Evolutionary conservation across 768 basidiomycete species (phyloP), one percentile per base, ranked within the genome.

Genomic region (Coprinopsis cinerea): DNA sequence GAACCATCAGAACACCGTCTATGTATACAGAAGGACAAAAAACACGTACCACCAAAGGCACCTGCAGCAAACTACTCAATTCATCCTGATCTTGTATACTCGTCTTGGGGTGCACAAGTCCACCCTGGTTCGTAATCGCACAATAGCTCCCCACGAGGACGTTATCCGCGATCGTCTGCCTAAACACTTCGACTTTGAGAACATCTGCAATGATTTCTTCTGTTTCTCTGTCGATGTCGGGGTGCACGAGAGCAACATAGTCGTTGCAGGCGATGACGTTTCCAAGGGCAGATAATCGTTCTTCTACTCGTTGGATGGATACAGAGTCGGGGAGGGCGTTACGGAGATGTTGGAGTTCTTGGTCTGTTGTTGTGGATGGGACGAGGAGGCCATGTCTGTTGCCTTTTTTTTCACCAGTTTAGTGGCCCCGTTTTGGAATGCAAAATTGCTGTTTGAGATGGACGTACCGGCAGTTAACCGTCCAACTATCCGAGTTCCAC

Each of bases 151-250:
- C 96, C 35, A 98, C 95, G 39, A 99, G 82, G 43, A 94, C 94
- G 70, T 98, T 97, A 57, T 91, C 87, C 11, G 96, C 96, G 57
- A 99, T 76, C 9, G 93, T 99, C 67, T 99, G 96, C 42, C 96
- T 78, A 74, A 99, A 99, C 3, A 98, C 96, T 66, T 99, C 96
- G 54, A 98, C 96, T 68, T 98, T 98, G 58, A 99, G 81, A 17
- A 96, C 92, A 66, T 99, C 96, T 24, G 96, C 96, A 68, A 99
- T 97, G 71, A 99, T 98, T 69, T 99, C 96, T 64, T 99, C 96
- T 20, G 96, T 99, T 70, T 98, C 96, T 54, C 96, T 83, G 71
- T 98, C 96, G 53, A 98, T 72, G 57, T 99, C 96, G 6, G 96
- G 96, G 66, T 99, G 96, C 22, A 98, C 96, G 59, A 99, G 85